Base-by-base conservation (phyloP, 495 filamentous ascomycete genomes). In the Annulohypoxylon maeteangense region DNA sequence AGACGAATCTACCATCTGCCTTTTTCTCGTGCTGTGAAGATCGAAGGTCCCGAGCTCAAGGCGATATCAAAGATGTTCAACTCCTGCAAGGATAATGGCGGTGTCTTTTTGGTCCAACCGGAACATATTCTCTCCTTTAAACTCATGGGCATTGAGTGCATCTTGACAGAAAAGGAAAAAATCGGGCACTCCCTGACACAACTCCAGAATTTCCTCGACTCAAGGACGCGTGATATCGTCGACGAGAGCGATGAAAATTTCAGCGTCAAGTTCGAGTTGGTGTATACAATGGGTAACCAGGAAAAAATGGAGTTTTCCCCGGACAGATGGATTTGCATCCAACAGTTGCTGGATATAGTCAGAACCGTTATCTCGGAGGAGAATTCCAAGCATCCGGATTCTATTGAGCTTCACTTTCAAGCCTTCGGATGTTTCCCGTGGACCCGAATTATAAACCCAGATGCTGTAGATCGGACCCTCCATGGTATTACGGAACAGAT, bases 81-180 rank as follows among this genome's bases (percentile, higher is more conserved):
- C 3, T 76, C 84, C 20, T 91, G 90, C 66, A 80, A 74, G 68
- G 29, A 42, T 0, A 67, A 55, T 3, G 81, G 86, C 3, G 89
- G 86, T 0, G 78, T 92, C 34, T 78, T 92, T 7, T 67, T 93
- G 0, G 75, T 86, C 1, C 86, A 90, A 23, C 91, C 91, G 0
- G 91, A 93, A 72, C 90, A 93, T 62, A 75, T 92, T 0, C 82
- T 93, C 0, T 93, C 91, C 0, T 89, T 92, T 69, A 83, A 89
- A 68, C 78, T 93, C 10, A 89, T 89, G 81, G 89, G 86, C 0
- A 74, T 90, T 1, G 89, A 93, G 56, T 74, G 74, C 29, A 71
- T 81, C 3, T 75, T 80, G 29, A 56, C 53, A 22, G 58, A 45
- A n/a, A 66, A 67, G 6, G 23, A 55, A 2, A 8, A 53, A 0